Evolutionary conservation across 2,329 filamentous ascomycete species (phyloP).

Genomic region (Pseudogymnoascus sp.): DNA sequence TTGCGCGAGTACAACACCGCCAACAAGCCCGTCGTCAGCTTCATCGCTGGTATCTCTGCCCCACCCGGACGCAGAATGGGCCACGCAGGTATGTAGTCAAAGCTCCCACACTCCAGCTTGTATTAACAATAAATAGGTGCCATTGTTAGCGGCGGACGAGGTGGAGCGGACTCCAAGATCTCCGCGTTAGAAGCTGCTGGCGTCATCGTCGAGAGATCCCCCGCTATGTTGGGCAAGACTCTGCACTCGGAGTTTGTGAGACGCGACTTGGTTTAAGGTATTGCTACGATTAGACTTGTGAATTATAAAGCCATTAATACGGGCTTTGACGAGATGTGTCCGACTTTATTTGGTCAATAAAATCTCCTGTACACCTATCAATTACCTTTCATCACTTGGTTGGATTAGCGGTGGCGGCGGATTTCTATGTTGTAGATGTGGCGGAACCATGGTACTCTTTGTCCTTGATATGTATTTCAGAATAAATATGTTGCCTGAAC

Average conservation of each 20-base stretch:
- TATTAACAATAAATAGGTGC: conserved; percentile 42
- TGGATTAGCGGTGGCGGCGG: background rate
- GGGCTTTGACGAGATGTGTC: conserved; percentile 25
- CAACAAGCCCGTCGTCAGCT: conserved; percentile 94
- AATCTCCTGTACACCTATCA: conserved; percentile 29
- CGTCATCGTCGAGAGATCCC: conserved; percentile 92
- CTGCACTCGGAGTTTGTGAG: conserved; percentile 93
- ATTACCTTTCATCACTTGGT: conserved; percentile 17
- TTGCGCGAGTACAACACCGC: conserved; percentile 83
- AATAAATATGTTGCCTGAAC: background rate
- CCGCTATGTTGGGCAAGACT: conserved; percentile 84
- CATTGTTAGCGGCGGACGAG: conserved; percentile 96
- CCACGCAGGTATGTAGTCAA: conserved; percentile 64
- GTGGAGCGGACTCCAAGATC: conserved; percentile 97
- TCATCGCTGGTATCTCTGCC: conserved; percentile 97
- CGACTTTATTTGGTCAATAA: conserved; percentile 25
- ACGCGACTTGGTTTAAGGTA: conserved; percentile 75
- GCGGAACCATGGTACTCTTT: background rate
- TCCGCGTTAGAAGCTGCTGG: conserved; percentile 84
- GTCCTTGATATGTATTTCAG: conserved; percentile 8
- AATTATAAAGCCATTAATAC: conserved; percentile 21
- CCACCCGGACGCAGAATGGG: conserved; percentile 96
- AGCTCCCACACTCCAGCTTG: background rate
- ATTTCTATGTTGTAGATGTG: conserved; percentile 2
- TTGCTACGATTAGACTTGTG: conserved; percentile 13